phyloP scores from a whole-genome alignment of 2,329 filamentous ascomycete species.

The Escovopsis sp. region DNA sequence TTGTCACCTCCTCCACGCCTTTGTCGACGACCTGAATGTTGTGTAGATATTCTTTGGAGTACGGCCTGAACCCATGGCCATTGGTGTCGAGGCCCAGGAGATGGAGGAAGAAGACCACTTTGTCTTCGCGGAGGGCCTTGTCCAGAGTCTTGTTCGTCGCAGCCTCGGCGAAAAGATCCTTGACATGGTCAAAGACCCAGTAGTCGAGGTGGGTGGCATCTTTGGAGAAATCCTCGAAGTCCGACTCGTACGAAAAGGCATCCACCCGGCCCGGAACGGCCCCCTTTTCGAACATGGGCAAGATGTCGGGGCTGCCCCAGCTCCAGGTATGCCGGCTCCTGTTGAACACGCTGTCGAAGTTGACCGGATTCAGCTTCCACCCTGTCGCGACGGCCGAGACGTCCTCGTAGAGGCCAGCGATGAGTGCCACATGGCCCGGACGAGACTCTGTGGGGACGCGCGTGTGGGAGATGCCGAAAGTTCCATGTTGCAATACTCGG shows the following conservation, averaged over 20 bases:
- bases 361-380: slow-evolving; percentile 96
- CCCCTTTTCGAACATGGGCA: slow-evolving; percentile 95
- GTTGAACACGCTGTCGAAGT: slow-evolving; percentile 99
- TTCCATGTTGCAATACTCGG: slow-evolving; percentile 74
- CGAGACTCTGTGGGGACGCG: slow-evolving; percentile 93
- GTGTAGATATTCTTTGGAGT: slow-evolving; percentile 86
- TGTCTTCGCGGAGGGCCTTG: slow-evolving; percentile 61
- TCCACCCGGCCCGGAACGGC: slow-evolving; percentile 77
- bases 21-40: slow-evolving; percentile 92
- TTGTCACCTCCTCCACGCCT: slow-evolving; percentile 71
- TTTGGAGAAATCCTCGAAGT: slow-evolving; percentile 80
- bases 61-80: slow-evolving; percentile 75
- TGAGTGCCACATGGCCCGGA: slow-evolving; percentile 90
- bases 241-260: slow-evolving; percentile 68
- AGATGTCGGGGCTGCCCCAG: slow-evolving; percentile 95
- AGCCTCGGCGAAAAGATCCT: slow-evolving; percentile 69
- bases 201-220: slow-evolving; percentile 70
- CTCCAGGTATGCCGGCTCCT: slow-evolving; percentile 94
- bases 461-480: slow-evolving; percentile 94
- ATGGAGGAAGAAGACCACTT: slow-evolving; percentile 89
- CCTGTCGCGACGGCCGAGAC: slow-evolving; percentile 94
- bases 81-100: slow-evolving; percentile 83
- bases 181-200: slow-evolving; percentile 95
- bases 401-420: slow-evolving; percentile 93
- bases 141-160: slow-evolving; percentile 63